A percentile compares a stretch with the other conserved stretches of the same genome.
phyloP scores from a whole-genome alignment of 2,329 filamentous ascomycete species.

The Alternaria atra region DNA sequence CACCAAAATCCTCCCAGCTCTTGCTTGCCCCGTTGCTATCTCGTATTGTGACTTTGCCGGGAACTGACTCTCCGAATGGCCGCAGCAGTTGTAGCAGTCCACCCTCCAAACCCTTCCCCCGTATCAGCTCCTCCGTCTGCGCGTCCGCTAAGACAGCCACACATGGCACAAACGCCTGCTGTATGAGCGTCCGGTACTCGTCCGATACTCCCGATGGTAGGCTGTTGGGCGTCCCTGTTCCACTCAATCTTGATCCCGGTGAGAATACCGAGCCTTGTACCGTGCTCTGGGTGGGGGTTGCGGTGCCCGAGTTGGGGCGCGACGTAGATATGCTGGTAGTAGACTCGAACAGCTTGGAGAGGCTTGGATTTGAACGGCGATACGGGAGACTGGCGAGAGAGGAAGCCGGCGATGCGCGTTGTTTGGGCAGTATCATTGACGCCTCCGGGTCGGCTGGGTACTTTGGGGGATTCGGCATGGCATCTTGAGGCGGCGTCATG shows the following conservation, averaged over 20 bases:
- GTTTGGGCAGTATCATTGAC: slow-evolving; percentile 68
- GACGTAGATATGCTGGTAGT: slow-evolving; percentile 56
- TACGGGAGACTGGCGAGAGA: slow-evolving; percentile 67
- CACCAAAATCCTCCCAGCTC: slow-evolving; percentile 86
- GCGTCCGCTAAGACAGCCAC: slow-evolving; percentile 86
- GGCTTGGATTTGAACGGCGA: slow-evolving; percentile 61
- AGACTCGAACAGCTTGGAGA: slow-evolving; percentile 63
- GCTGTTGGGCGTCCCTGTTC: slow-evolving; percentile 51
- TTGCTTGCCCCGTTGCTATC: slow-evolving; percentile 88
- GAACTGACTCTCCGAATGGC: slow-evolving; percentile 88
- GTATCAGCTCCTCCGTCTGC: slow-evolving; percentile 82
- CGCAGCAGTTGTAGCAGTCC: slow-evolving; percentile 86
- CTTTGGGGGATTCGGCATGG: slow-evolving; percentile 46
- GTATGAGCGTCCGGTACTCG: slow-evolving; percentile 71
- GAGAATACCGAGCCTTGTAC: slow-evolving; percentile 56
- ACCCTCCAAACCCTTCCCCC: slow-evolving; percentile 82
- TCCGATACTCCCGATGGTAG: slow-evolving; percentile 57
- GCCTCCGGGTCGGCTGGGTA: slow-evolving; percentile 69
- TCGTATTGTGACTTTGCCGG: slow-evolving; percentile 87
- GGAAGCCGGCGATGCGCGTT: slow-evolving; percentile 65
- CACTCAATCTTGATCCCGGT: slow-evolving; percentile 49
- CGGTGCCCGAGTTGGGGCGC: slow-evolving; percentile 53
- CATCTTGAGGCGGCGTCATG: slow-evolving; percentile 55
- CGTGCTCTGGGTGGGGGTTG: slow-evolving; percentile 52
- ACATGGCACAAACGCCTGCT: slow-evolving; percentile 87